Conservation (phyloP, 108 stramenopile species). For the Nitzschia sp. region DNA sequence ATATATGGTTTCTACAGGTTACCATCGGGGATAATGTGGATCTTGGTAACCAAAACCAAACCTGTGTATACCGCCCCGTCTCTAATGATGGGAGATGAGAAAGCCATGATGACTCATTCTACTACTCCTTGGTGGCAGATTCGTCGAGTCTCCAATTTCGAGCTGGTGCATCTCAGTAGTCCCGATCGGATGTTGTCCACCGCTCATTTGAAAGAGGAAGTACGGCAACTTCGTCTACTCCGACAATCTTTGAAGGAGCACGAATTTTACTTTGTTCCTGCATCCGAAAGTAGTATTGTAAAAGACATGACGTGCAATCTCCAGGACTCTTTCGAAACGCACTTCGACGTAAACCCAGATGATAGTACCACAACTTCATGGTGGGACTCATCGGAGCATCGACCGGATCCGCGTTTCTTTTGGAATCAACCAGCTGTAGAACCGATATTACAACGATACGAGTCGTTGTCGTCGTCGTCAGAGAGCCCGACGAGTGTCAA, state of each 20-base stretch:
- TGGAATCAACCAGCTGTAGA: conserved; percentile 89
- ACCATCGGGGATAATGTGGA: conserved; percentile 67
- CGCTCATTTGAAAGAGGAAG: conserved; percentile 48
- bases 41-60: conserved; percentile 59
- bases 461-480: not conserved
- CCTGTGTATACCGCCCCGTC: conserved; percentile 57
- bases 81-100: not conserved
- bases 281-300: conserved; percentile 22
- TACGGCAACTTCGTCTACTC: conserved; percentile 67
- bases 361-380: not conserved
- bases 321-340: conserved; percentile 44
- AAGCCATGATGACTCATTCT: no score
- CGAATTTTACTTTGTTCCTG: conserved; percentile 64
- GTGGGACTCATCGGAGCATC: not conserved
- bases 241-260: conserved; percentile 73
- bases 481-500: not conserved
- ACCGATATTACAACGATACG: conserved; percentile 43
- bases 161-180: conserved; percentile 57
- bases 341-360: conserved; percentile 4
- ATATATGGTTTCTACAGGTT: conserved; percentile 75
- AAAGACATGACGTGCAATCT: conserved; percentile 67
- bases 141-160: conserved; percentile 51
- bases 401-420: conserved; percentile 89
- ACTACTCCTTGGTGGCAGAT: conserved; percentile 48
- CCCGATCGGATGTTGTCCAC: conserved; percentile 14